Evolutionary conservation across 2,329 filamentous ascomycete genomes (phyloP).

Genomic region (Hypomyces rosellus): DNA sequence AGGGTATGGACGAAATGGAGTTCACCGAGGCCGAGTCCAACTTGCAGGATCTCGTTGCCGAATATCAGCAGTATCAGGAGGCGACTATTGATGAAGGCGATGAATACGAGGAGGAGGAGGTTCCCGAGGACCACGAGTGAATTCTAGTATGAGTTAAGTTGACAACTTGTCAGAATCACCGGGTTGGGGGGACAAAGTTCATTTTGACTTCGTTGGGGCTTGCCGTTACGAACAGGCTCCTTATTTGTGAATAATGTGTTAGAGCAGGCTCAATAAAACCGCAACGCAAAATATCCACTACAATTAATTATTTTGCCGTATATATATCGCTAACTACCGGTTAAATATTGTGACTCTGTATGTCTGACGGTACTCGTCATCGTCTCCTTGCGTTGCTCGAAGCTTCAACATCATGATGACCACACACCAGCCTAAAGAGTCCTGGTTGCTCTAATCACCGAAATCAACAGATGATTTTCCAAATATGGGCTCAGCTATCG

Average conservation of each 20-base stretch:
- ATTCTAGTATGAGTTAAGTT: not conserved
- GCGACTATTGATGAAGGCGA: slow-evolving; percentile 93
- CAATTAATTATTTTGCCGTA: too few species aligned
- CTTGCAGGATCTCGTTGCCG: slow-evolving; percentile 99
- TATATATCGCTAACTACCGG: too few species aligned
- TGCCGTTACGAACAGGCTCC: slow-evolving; percentile 10
- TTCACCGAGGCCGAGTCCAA: slow-evolving; percentile 99
- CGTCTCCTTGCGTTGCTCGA: too few species aligned
- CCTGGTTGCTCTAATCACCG: too few species aligned
- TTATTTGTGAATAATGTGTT: slow-evolving; percentile 11
- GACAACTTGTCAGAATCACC: not conserved
- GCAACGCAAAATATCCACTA: not conserved
- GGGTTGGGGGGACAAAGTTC: not conserved
- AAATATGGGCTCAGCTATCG: too few species aligned
- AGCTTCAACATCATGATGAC: too few species aligned
- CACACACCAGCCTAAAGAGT: too few species aligned
- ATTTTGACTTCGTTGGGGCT: slow-evolving; percentile 10
- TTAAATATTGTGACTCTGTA: too few species aligned
- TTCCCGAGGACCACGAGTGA: slow-evolving; percentile 53
- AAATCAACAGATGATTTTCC: too few species aligned
- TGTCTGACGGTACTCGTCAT: too few species aligned
- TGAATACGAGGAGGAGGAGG: slow-evolving; percentile 77
- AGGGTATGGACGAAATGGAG: slow-evolving; percentile 99
- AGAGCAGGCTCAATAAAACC: slow-evolving; percentile 11
- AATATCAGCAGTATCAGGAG: slow-evolving; percentile 99